These are phyloP conservation scores for Triadica sebifera DNA, from an alignment of 345 rosid species.

Conservation along the genomic window DNA sequence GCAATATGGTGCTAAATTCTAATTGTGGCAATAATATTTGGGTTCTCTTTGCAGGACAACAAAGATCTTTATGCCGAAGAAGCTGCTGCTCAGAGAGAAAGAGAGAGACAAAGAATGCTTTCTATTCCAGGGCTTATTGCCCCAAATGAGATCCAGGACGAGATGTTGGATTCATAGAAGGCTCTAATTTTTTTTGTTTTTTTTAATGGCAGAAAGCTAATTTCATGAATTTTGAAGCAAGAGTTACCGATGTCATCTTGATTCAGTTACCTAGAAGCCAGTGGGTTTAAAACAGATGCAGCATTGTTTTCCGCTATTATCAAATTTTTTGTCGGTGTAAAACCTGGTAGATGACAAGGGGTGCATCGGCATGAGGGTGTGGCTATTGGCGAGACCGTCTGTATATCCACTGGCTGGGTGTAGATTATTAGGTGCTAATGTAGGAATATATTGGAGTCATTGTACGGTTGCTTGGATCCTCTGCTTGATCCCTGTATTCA, in stretches of 20 bases:
- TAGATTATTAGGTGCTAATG: constrained; percentile 52
- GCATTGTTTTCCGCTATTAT: constrained; percentile 22
- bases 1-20: background rate
- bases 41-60: constrained; percentile 50
- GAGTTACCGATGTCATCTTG: constrained; percentile 21
- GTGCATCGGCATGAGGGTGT: constrained; percentile 16
- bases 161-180: constrained; percentile 72
- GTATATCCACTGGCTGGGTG: constrained; percentile 31
- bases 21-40: background rate
- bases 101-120: constrained; percentile 71
- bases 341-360: constrained; percentile 20
- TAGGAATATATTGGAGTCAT: constrained; percentile 38
- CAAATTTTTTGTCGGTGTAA: constrained; percentile 17
- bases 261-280: constrained; percentile 18
- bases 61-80: constrained; percentile 80
- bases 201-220: constrained; percentile 24
- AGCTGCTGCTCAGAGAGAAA: constrained; percentile 70
- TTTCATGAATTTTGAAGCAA: constrained; percentile 26
- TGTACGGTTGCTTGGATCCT: constrained; percentile 27
- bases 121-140: constrained; percentile 74
- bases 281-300: constrained; percentile 23
- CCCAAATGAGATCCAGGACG: constrained; percentile 73
- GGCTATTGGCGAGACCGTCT: constrained; percentile 24
- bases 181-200: too few species aligned
- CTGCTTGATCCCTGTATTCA: too few species aligned